Base-by-base conservation (phyloP, 495 filamentous ascomycete genomes). In the Lasiosphaeria miniovina region DNA sequence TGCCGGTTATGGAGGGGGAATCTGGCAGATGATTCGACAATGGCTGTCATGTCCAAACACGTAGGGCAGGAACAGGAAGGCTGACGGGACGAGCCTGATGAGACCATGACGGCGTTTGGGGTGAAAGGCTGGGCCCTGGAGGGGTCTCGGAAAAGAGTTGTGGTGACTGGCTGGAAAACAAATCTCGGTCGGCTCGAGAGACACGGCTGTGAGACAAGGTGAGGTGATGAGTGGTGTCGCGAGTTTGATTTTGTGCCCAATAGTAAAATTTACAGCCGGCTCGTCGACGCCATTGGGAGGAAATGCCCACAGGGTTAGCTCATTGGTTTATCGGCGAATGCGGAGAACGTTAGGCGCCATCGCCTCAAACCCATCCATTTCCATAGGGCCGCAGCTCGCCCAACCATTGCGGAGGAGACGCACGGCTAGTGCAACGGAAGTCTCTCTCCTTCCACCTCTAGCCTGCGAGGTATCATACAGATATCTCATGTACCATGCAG, bases 1-100 rank as follows among this genome's bases (percentile, higher is more conserved):
- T 54, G 59, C 43, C 24, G 57, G 53, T 56, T 52, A 43, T 71
- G 72, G 72, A 73, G 72, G 69, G 71, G 36, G 62, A 66, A 36
- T 32, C 31, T 10, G 1, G 49, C 57, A 53, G 54, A 49, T 76
- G 70, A 76, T 76, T 77, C 63, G 69, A 64, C 73, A 74, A 76
- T 75, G 63, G 67, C 65, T 59, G 55, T 65, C 52, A 36, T 55
- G 58, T 60, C 67, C 68, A 67, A 72, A 76, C 63, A 66, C 64
- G 66, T 69, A 60, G 54, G 61, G 62, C 65, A 71, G 71, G 71
- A 71, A 74, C 72, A 67, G 66, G 63, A 70, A 68, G 67, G 61
- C 61, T 66, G 62, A 59, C 61, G 45, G 56, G 49, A 46, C 12
- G 43, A 64, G 65, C 69, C 63, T 56, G 58, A 68, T 55, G 60